Conservation (phyloP, 192 early-diverging fungal genomes). For the Gryganskiella cystojenkinii region DNA sequence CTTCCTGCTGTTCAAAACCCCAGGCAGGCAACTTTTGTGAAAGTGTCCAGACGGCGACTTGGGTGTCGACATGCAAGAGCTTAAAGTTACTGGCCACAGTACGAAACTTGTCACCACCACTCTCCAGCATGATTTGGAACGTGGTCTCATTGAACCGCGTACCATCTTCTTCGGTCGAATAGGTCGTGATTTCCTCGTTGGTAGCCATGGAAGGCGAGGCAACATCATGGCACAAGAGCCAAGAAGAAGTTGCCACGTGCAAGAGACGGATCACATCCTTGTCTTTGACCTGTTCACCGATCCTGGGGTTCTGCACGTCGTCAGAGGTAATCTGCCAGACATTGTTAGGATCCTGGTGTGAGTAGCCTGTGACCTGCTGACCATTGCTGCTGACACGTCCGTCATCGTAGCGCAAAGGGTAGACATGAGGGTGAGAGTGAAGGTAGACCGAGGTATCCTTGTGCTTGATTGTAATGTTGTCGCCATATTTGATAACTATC, state of each 20-base stretch:
- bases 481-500: conserved; percentile 80
- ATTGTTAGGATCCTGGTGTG: conserved; percentile 77
- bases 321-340: conserved; percentile 64
- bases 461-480: conserved; percentile 85
- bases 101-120: conserved; percentile 59
- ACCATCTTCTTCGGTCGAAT: conserved; percentile 62
- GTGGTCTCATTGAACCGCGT: conserved; percentile 68
- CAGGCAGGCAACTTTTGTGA: conserved; percentile 80
- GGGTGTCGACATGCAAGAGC: conserved; percentile 80
- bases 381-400: conserved; percentile 85
- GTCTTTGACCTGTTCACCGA: conserved; percentile 62
- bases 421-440: conserved; percentile 80
- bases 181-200: conserved; percentile 75
- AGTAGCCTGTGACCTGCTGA: conserved; percentile 93
- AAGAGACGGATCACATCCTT: conserved; percentile 84
- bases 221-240: conserved; percentile 73
- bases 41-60: conserved; percentile 84
- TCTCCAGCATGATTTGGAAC: conserved; percentile 70
- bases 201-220: conserved; percentile 71
- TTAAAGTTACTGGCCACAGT: conserved; percentile 73
- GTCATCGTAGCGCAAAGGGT: conserved; percentile 94
- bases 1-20: conserved; percentile 89
- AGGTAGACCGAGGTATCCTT: conserved; percentile 78
- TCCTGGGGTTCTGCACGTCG: conserved; percentile 53
- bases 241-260: conserved; percentile 68